Base-by-base conservation (phyloP, 2,329 filamentous ascomycete species). In the Myriosclerotinia curreyana region DNA sequence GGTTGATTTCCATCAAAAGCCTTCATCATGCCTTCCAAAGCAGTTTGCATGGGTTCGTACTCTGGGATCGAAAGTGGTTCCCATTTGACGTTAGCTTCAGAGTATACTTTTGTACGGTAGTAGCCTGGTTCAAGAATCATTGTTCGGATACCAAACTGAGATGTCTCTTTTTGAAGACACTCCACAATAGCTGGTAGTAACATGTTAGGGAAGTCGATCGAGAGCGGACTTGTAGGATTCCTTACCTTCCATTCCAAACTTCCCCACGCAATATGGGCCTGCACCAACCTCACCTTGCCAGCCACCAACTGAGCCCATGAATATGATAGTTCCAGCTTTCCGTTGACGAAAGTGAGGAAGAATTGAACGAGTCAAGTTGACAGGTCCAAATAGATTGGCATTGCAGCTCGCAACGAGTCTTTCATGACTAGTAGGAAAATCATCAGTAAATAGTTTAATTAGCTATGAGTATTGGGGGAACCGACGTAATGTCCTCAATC, bases 301-400 rank as follows among this genome's bases (percentile, higher is more conserved):
- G 6, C 62, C 69, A 17, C 50, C 12, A 20, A 64, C 36, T 0
- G 61, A 65, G 2, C 67, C 62, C 15, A 70, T 66, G 52, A 69
- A 67, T 9, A 69, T 53, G 15, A 70, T 50, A 20, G 75, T 76
- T 11, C 81, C 79, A 1, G 75, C 72, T 3, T 71, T 65, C 3
- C 75, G 76, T 11, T 71, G 68, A 22, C 82, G 78, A 68, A 85
- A 75, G 38, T 77, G 72, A 0, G 82, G 81, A 0, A 83, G 71
- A 14, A 79, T 76, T 0, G 81, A 80, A 12, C 79, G 78, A 40
- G 78, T 76, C 0, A 82, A 77, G 64, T 80, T 82, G 60, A 83
- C 71, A 9, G 76, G 72, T 3, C 82, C 83, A 66, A 84, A 81
- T 38, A 85, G 80, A 64, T 86, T 85, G 40, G 81, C 82, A 69